Conservation (phyloP, 768 basidiomycete species). For the Rhizopogon sp. region DNA sequence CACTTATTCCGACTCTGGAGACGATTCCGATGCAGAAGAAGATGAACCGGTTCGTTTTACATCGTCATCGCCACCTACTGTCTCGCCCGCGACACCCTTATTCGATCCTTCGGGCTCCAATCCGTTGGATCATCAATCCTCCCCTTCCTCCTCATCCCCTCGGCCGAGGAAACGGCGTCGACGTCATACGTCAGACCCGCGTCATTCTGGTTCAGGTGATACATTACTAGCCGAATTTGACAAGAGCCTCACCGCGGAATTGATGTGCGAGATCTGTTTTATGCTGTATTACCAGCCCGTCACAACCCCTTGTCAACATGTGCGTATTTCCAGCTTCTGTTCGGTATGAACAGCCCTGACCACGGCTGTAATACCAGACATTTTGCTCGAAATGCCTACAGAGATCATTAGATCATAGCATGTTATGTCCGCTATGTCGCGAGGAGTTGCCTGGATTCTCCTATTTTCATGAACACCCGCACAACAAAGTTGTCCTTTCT, state of each 20-base stretch:
- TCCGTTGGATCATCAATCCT: not conserved
- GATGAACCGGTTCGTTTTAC: slow-evolving; percentile 12
- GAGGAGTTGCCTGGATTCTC: slow-evolving; percentile 67
- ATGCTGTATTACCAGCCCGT: slow-evolving; percentile 78
- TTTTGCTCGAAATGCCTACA: slow-evolving; percentile 89
- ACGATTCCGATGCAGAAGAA: slow-evolving; percentile 24
- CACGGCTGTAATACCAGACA: slow-evolving; percentile 45
- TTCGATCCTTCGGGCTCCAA: not conserved
- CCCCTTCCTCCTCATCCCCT: slow-evolving; percentile 4
- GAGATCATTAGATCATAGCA: slow-evolving; percentile 83
- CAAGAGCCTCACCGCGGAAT: slow-evolving; percentile 59
- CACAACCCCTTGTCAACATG: slow-evolving; percentile 95
- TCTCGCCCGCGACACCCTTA: slow-evolving; percentile 32
- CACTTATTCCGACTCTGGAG: slow-evolving; percentile 24
- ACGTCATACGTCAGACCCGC: slow-evolving; percentile 22
- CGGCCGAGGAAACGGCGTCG: slow-evolving; percentile 24
- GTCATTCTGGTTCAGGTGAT: slow-evolving; percentile 16
- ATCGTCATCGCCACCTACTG: slow-evolving; percentile 10
- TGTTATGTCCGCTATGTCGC: slow-evolving; percentile 83
- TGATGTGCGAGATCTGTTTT: slow-evolving; percentile 92
- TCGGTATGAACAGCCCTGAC: slow-evolving; percentile 1
- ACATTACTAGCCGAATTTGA: slow-evolving; percentile 38
- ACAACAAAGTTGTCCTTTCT: slow-evolving; percentile 66
- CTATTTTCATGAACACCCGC: slow-evolving; percentile 77
- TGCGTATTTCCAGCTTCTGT: slow-evolving; percentile 32